Evolutionary conservation across 768 basidiomycete genomes (phyloP), one percentile per base, ranked within the genome.

Genomic region (Agaricus blazei): DNA sequence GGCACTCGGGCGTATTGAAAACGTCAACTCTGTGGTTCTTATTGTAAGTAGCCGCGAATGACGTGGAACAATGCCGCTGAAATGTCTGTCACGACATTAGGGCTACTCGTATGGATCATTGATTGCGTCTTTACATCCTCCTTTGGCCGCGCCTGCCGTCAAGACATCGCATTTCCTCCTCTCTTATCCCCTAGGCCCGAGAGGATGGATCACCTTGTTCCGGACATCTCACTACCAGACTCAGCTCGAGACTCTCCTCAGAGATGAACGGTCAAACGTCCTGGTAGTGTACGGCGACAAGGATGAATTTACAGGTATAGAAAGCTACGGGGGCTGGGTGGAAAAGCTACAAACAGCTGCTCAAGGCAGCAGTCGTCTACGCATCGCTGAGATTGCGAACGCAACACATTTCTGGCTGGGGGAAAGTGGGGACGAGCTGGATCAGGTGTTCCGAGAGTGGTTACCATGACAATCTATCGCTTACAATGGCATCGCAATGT

Each of bases 51-150:
- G 15, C 9, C 5, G 9, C 9, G 7, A 48, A 12, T 26, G 15
- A 5, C 29, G 26, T 6, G 7, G 19, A 12, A 23, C 23, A 28
- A 34, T 27, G 15, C 23, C 11, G n/a, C 19, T 11, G 6, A 5
- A 27, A 1, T 28, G n/a, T 38, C 37, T 48, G n/a, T n/a, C n/a
- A n/a, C n/a, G 2, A 31, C 9, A 46, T 14, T 49, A 90, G 88
- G 88, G 89, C 4, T 93, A 93, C 68, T 93, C 90, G 9, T 75
- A 91, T 75, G 90, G 90, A 1, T 82, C 87, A 2, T 73, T 93
- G 31, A 83, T 88, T 37, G 79, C 80, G 9, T 87, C 88, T 7
- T 69, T 88, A 57, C 82, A 83, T 54, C 84, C 87, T 0, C 63
- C 81, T 2, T 68, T 85, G 2, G 70, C 74, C 0, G 62, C 73